A percentile compares a stretch with the other conserved stretches of the same genome.
Evolutionary conservation across 352 stramenopile genomes (phyloP).

Genomic region (Phytophthora cactorum): DNA sequence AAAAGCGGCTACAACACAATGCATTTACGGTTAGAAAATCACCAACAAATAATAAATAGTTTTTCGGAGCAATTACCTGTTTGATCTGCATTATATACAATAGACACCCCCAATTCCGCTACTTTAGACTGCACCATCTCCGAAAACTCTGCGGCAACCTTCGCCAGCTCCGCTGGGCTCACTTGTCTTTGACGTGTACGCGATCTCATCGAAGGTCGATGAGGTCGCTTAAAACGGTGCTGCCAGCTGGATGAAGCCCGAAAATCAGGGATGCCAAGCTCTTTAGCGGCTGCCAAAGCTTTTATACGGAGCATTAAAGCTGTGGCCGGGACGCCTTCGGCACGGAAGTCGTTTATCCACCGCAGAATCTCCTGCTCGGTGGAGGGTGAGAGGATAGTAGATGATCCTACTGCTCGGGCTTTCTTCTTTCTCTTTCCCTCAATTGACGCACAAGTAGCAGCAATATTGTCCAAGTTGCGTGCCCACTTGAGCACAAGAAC

Average conservation of each 20-base stretch:
- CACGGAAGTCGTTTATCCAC: not conserved
- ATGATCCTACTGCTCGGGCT: not conserved
- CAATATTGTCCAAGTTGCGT: not conserved
- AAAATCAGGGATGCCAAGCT: not conserved
- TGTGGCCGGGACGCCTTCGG: not conserved
- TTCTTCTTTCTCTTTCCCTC: not conserved
- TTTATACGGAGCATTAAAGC: not conserved
- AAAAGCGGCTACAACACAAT: not conserved
- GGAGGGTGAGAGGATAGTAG: not conserved
- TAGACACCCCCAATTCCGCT: not conserved
- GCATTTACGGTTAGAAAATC: no score
- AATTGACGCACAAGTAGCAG: not conserved
- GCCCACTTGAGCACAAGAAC: not conserved
- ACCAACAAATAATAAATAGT: not conserved
- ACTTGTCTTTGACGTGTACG: not conserved
- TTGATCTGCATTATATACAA: not conserved
- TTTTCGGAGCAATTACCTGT: not conserved
- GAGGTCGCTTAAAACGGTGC: not conserved
- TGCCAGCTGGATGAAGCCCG: not conserved
- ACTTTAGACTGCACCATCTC: not conserved
- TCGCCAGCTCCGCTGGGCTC: not conserved
- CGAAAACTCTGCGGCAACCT: not conserved
- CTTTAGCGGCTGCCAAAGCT: not conserved
- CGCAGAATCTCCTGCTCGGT: not conserved
- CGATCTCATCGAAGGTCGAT: not conserved